Evolutionary conservation across 257 asterid genomes (phyloP), one percentile per base, ranked within the genome.

Genomic region (Solanum stenotomum): DNA sequence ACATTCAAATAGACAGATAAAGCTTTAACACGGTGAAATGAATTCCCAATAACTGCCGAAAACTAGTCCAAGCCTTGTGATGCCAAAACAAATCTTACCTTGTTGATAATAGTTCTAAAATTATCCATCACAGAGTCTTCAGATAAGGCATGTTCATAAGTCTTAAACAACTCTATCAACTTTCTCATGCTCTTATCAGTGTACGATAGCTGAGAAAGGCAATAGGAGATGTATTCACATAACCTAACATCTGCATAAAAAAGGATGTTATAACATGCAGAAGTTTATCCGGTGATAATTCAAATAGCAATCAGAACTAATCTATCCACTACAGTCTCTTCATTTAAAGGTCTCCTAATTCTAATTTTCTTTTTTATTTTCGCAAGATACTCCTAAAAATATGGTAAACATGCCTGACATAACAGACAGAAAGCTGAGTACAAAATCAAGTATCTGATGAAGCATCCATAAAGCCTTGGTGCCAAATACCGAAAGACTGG

Each of bases 171-270:
- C 82, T 97, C 99, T 86, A 95, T 96, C 83, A 97, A 97, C 92
- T 90, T 95, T 93, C 90, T 94, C 91, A 95, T 92, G 92, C 99
- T 95, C 94, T 94, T 97, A 90, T 97, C 99, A 33, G 97, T 95
- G 89, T 92, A 96, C 37, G 99, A 90, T 77, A 97, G 92, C 95
- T 93, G 99, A 89, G 99, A 96, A 68, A 97, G 98, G 92, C 99
- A 97, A 91, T 97, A 97, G 33, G 99, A 96, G 72, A 97, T 91
- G 88, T 95, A 94, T 86, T 95, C 99, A 96, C 97, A 95, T 90
- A 95, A 96, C 93, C 87, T 94, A 83, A 88, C 71, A 90, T 97
- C 99, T 97, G 98, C 91, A 92, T 16, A 83, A 87, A 89, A 14
- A 87, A 75, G 40, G 40, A 49, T 52, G 42, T 84, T 59, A n/a